Percentiles rank a stretch among this genome's conserved stretches.
These are phyloP conservation scores for Solanum medicagineum DNA, from an alignment of 257 asterid genomes.

Conservation along the genomic window DNA sequence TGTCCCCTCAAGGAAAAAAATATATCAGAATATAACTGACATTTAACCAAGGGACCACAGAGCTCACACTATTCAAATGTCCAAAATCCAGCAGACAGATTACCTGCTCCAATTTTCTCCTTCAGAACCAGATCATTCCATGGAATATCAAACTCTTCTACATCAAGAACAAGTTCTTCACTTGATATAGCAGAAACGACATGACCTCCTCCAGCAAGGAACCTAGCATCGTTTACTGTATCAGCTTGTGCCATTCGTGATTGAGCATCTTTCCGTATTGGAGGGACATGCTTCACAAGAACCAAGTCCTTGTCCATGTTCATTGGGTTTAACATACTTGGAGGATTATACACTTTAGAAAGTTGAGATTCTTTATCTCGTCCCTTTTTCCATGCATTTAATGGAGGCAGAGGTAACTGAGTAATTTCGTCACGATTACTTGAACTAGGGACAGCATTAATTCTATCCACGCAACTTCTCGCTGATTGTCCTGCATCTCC, in stretches of 20 bases:
- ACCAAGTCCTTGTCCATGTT: constrained; percentile 20
- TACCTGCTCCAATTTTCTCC: constrained; percentile 96
- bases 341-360: constrained; percentile 28
- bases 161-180: constrained; percentile 41
- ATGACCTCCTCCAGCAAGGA: constrained; percentile 37
- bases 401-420: constrained; percentile 20
- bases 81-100: constrained; percentile 9
- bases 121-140: constrained; percentile 79
- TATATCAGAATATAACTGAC: background rate
- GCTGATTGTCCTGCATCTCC: constrained; percentile 40
- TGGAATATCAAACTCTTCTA: constrained; percentile 73
- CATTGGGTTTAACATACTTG: constrained; percentile 23
- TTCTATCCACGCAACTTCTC: constrained; percentile 24
- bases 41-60: background rate
- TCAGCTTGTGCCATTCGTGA: constrained; percentile 25
- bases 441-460: constrained; percentile 25
- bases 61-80: background rate
- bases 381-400: constrained; percentile 49
- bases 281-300: constrained; percentile 28
- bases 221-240: constrained; percentile 21
- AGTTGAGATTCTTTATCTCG: constrained; percentile 39
- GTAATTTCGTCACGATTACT: constrained; percentile 40
- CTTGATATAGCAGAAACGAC: constrained; percentile 25
- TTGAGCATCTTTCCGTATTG: constrained; percentile 26
- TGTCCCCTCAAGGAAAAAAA: background rate